Base-by-base conservation (phyloP, 805 yeast species). In the Candida golubevii region DNA sequence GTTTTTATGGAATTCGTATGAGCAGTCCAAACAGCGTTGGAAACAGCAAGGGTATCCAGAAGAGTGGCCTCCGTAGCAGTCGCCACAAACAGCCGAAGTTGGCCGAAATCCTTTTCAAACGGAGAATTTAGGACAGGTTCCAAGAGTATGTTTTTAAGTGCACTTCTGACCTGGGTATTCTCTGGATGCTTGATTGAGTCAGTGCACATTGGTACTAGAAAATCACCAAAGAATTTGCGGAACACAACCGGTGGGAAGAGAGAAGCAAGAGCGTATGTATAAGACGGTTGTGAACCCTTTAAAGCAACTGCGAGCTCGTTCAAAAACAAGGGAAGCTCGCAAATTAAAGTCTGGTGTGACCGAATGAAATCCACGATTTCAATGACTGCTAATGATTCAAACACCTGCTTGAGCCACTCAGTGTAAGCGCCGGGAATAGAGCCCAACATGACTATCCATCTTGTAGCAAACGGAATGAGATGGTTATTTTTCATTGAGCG, bases 401-500 rank as follows among this genome's bases (percentile, higher is more conserved):
- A 39, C 13, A 47, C 35, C 10, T 14, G 33, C 7, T 29, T 14
- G 36, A 51, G 38, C 32, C 49, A 44, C 27, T 15, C 46, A 7
- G 31, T 14, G 27, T 51, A 50, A 1, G 49, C 34, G 0, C 60
- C 33, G 51, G 75, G 67, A 37, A 62, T 49, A 6, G 46, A 38
- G 51, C 77, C 66, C 34, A 73, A 43, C 1, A 83, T 46, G 0
- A 82, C 74, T 33, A 72, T 54, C 88, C 88, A 84, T 53, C 87
- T 75, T 8, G 54, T 38, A 1, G 61, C 40, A 11, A 47, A 43
- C 1, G 40, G 41, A 8, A 47, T 13, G 9, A 45, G 23, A 11
- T 26, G 13, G 3, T 38, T 28, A 4, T 42, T 9, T 13, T 42
- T 39, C 42, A 11, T 55, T 43, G 31, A 46, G 27, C 8, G 66